phyloP scores from a whole-genome alignment of 306 rosid species.

The Vachellia pachyceras region DNA sequence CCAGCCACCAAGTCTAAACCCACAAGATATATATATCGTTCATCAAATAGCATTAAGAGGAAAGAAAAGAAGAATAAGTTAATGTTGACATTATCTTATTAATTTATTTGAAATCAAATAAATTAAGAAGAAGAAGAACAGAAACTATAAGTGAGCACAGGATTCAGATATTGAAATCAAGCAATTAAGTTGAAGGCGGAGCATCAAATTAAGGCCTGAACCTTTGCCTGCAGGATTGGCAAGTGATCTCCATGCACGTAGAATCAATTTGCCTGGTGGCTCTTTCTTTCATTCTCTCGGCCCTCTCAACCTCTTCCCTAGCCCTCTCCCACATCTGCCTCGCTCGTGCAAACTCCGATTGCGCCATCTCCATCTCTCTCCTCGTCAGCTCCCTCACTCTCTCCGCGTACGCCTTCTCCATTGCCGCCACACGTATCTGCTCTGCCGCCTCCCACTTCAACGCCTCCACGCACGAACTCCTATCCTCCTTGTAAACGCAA shows the following conservation, averaged over 20 bases:
- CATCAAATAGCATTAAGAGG: not conserved
- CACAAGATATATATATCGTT: not conserved
- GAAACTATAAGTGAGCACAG: not conserved
- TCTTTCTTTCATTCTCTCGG: too few species aligned
- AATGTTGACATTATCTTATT: not conserved
- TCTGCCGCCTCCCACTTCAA: too few species aligned
- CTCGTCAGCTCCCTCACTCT: too few species aligned
- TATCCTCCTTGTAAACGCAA: too few species aligned
- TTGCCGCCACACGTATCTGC: too few species aligned
- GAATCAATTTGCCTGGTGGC: slow-evolving; percentile 61
- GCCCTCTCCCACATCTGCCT: too few species aligned
- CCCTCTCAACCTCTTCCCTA: too few species aligned
- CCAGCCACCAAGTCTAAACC: not conserved
- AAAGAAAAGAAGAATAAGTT: not conserved
- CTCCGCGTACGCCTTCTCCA: too few species aligned
- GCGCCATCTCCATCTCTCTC: too few species aligned
- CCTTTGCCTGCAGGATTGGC: slow-evolving; percentile 95
- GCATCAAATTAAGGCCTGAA: slow-evolving; percentile 53
- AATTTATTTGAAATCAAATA: not conserved
- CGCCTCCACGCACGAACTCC: too few species aligned
- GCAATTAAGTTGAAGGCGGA: not conserved
- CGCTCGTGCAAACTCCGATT: too few species aligned
- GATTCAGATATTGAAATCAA: slow-evolving; percentile 13
- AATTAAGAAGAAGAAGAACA: not conserved
- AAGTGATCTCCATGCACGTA: slow-evolving; percentile 97